Conservation (phyloP, 768 basidiomycete genomes). For the Amanita molliuscula region DNA sequence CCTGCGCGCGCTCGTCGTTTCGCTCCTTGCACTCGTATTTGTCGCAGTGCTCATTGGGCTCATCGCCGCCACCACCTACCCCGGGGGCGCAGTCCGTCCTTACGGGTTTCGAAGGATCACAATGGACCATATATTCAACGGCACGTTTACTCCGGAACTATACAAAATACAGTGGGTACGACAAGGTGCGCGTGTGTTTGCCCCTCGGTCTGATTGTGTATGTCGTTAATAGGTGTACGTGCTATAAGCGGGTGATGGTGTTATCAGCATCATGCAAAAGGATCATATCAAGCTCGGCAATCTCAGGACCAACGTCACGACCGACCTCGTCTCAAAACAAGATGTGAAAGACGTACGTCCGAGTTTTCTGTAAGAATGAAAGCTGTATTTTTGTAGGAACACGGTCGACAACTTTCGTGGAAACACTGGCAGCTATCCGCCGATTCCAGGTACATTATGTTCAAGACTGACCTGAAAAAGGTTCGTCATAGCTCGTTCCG, state of each 20-base stretch:
- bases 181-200: slow-evolving; percentile 59
- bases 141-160: slow-evolving; percentile 54
- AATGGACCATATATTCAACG: slow-evolving; percentile 90
- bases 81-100: slow-evolving; percentile 37
- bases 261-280: slow-evolving; percentile 58
- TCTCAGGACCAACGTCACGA: slow-evolving; percentile 64
- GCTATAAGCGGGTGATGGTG: slow-evolving; percentile 83
- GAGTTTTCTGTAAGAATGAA: neutral
- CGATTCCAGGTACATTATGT: slow-evolving; percentile 82
- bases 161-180: slow-evolving; percentile 73
- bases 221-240: neutral
- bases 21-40: slow-evolving; percentile 47
- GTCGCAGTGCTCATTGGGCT: slow-evolving; percentile 64
- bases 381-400: slow-evolving; percentile 30
- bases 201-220: neutral
- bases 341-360: slow-evolving; percentile 58
- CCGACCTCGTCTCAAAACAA: slow-evolving; percentile 39
- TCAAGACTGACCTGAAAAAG: slow-evolving; percentile 69
- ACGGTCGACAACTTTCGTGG: slow-evolving; percentile 41
- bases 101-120: slow-evolving; percentile 59
- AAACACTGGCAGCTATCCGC: slow-evolving; percentile 74
- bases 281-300: slow-evolving; percentile 73
- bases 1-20: slow-evolving; percentile 50
- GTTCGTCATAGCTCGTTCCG: slow-evolving; percentile 26
- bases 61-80: slow-evolving; percentile 68